Evolutionary conservation across 805 yeast genomes (phyloP).

Genomic region (Zygosaccharomyces lentus): DNA sequence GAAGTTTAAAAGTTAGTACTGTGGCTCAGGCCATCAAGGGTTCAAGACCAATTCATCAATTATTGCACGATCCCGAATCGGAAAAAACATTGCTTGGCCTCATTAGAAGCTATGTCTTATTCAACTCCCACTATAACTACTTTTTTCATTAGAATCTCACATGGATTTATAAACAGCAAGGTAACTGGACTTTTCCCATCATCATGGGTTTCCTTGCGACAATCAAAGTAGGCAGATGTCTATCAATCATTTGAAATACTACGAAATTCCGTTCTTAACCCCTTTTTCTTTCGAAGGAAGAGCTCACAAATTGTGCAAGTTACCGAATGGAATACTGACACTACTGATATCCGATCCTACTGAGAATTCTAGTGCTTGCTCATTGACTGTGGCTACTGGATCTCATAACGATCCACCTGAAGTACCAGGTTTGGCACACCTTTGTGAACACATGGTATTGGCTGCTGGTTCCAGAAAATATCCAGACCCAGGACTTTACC

Average conservation of each 20-base stretch:
- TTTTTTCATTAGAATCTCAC: neutral
- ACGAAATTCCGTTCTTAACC: slow-evolving; percentile 24
- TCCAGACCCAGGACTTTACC: slow-evolving; percentile 46
- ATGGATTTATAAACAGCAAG: neutral
- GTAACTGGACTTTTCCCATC: neutral
- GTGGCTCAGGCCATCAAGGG: neutral
- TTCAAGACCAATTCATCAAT: neutral
- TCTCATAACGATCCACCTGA: slow-evolving; percentile 71
- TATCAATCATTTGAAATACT: slow-evolving; percentile 18
- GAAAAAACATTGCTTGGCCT: neutral
- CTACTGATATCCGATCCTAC: slow-evolving; percentile 74
- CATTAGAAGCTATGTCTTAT: neutral
- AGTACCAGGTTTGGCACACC: slow-evolving; percentile 80
- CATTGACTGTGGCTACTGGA: slow-evolving; percentile 75
- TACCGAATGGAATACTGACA: slow-evolving; percentile 66
- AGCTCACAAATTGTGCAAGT: slow-evolving; percentile 42
- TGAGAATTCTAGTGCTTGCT: slow-evolving; percentile 58
- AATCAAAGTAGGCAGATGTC: slow-evolving; percentile 14
- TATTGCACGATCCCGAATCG: neutral
- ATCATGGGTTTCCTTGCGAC: neutral
- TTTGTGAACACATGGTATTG: slow-evolving; percentile 72
- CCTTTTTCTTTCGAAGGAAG: slow-evolving; percentile 40
- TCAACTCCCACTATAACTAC: neutral
- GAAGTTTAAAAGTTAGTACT: neutral
- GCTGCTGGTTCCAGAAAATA: slow-evolving; percentile 51